A percentile compares a stretch with the other conserved stretches of the same genome.
phyloP scores from a whole-genome alignment of 2,329 filamentous ascomycete genomes.

The Pezicula carpinea region DNA sequence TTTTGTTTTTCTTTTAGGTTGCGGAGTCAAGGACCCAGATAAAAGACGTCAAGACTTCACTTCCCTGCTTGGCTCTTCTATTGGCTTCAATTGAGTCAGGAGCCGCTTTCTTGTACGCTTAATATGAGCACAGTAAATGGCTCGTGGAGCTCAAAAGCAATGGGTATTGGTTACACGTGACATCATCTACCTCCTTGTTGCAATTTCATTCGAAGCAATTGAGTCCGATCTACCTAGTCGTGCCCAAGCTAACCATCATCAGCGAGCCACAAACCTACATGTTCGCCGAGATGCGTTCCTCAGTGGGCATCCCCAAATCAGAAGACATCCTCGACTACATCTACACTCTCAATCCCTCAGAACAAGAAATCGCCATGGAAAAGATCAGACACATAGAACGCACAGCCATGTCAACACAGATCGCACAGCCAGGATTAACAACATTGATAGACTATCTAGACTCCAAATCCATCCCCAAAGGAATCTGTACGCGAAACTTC shows the following conservation, averaged over 20 bases:
- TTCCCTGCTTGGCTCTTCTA: not conserved
- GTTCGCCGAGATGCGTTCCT: constrained; percentile 81
- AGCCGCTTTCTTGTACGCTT: no score
- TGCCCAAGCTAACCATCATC: constrained; percentile 9
- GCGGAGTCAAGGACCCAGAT: not conserved
- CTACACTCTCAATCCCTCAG: constrained; percentile 60
- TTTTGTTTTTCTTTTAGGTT: not conserved
- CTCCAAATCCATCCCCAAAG: constrained; percentile 61
- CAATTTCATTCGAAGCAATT: not conserved
- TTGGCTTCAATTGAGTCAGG: no score
- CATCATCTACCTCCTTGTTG: not conserved
- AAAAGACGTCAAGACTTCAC: not conserved
- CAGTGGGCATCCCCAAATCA: constrained; percentile 65
- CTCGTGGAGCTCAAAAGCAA: no score
- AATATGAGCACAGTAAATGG: no score
- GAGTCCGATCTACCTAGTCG: no score
- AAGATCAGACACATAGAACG: constrained; percentile 78
- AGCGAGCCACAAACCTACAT: constrained; percentile 93
- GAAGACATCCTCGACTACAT: constrained; percentile 89
- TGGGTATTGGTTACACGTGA: no score
- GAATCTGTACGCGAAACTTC: constrained; percentile 93
- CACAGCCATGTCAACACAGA: constrained; percentile 72
- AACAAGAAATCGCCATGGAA: constrained; percentile 62
- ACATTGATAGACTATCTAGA: constrained; percentile 81
- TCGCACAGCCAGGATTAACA: constrained; percentile 74